Percentiles rank a stretch among this genome's conserved stretches.
These are phyloP conservation scores for Yamadazyma spencermartinsiae DNA, from an alignment of 1,139 yeast species.

Conservation along the genomic window DNA sequence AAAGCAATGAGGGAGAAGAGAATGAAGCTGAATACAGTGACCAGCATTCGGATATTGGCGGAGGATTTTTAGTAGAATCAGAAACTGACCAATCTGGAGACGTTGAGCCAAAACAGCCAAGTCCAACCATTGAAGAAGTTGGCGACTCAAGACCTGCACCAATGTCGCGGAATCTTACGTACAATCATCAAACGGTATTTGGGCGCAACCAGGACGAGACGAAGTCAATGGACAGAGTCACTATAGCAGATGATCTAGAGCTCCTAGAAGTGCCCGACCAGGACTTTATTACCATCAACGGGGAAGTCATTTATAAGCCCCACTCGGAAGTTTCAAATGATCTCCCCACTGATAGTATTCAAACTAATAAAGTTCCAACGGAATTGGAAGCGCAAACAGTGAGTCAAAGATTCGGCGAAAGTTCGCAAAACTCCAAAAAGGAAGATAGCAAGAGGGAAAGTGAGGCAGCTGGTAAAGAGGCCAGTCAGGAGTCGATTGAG, in stretches of 20 bases:
- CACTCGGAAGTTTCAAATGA: neutral
- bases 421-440: too few species aligned
- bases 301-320: slow-evolving; percentile 8
- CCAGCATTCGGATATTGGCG: too few species aligned
- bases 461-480: neutral
- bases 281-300: slow-evolving; percentile 19
- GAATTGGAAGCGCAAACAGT: slow-evolving; percentile 2
- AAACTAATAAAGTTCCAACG: slow-evolving; percentile 3
- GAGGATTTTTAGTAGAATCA: slow-evolving; percentile 4
- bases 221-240: too few species aligned
- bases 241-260: slow-evolving; percentile 7
- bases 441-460: neutral
- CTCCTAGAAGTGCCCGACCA: slow-evolving; percentile 16
- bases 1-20: slow-evolving; percentile 6
- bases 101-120: neutral
- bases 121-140: neutral
- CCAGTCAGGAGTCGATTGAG: too few species aligned
- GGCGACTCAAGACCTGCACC: too few species aligned
- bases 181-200: too few species aligned
- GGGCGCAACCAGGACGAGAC: too few species aligned
- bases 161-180: too few species aligned
- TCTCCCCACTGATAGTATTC: neutral
- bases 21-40: slow-evolving; percentile 4
- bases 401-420: too few species aligned
- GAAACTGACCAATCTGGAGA: too few species aligned